These are phyloP conservation scores for Lizonia empirigonia DNA, from an alignment of 2,329 filamentous ascomycete genomes.

Conservation along the genomic window DNA sequence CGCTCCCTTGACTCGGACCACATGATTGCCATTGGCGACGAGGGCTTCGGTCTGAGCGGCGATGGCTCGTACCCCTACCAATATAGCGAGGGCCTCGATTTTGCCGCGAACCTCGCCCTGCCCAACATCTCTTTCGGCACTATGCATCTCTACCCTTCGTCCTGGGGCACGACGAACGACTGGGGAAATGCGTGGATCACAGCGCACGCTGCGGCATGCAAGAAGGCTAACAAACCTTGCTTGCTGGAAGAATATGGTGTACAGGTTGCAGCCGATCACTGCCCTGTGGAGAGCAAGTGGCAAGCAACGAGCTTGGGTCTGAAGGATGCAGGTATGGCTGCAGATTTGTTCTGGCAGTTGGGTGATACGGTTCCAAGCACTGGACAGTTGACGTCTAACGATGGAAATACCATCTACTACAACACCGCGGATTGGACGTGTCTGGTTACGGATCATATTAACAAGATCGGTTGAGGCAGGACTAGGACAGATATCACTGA, in stretches of 20 bases:
- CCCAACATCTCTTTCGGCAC: constrained; percentile 60
- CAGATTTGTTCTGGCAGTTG: constrained; percentile 59
- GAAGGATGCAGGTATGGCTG: constrained; percentile 55
- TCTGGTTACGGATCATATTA: constrained; percentile 28
- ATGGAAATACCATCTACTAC: constrained; percentile 63
- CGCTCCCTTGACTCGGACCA: constrained; percentile 60
- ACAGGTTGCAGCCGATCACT: constrained; percentile 56
- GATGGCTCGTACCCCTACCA: constrained; percentile 47
- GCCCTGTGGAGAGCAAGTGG: constrained; percentile 55
- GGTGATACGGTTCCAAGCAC: constrained; percentile 57
- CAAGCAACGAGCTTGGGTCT: constrained; percentile 57
- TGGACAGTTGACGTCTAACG: constrained; percentile 58
- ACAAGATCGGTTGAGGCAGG: constrained; percentile 19
- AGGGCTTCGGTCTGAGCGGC: constrained; percentile 45
- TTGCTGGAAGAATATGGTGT: constrained; percentile 62
- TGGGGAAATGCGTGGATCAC: constrained; percentile 62
- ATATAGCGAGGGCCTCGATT: constrained; percentile 58
- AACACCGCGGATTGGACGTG: constrained; percentile 43
- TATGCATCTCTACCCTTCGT: constrained; percentile 63
- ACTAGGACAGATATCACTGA: too few species aligned
- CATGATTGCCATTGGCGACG: constrained; percentile 62
- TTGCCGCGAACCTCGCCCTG: constrained; percentile 57
- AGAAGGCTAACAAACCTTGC: constrained; percentile 57
- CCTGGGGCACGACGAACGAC: constrained; percentile 58
- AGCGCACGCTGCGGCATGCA: constrained; percentile 56